These are phyloP conservation scores for Colletotrichum orbiculare DNA, from an alignment of 2,329 filamentous ascomycete species.

Conservation along the genomic window DNA sequence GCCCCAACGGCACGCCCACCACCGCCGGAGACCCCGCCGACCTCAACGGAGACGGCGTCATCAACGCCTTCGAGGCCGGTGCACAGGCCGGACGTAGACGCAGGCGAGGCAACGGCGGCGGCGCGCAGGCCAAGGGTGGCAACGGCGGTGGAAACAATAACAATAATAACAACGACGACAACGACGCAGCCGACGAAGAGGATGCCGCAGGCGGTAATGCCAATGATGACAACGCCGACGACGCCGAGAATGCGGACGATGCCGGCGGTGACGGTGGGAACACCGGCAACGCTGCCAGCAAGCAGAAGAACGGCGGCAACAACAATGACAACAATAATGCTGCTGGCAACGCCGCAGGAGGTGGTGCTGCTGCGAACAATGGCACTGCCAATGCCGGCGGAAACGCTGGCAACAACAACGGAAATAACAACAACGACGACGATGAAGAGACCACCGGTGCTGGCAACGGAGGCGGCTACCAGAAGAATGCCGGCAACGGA, in stretches of 20 bases:
- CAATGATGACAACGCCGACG: constrained; percentile 13
- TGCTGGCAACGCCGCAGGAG: background rate
- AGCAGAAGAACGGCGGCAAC: background rate
- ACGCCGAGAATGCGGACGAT: constrained; percentile 24
- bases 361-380: constrained; percentile 1
- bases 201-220: constrained; percentile 1
- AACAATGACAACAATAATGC: constrained; percentile 18
- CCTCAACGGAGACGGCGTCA: constrained; percentile 14
- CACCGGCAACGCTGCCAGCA: background rate
- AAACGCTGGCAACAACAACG: background rate
- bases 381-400: background rate
- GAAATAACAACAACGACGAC: too few relatives aligned
- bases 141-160: constrained; percentile 8
- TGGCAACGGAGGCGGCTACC: too few relatives aligned
- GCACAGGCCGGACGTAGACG: constrained; percentile 7
- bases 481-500: too few relatives aligned
- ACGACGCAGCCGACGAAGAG: background rate
- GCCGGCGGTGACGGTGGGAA: constrained; percentile 35
- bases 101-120: constrained; percentile 11
- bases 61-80: constrained; percentile 40
- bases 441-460: too few relatives aligned
- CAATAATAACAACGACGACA: background rate
- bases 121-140: background rate
- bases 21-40: constrained; percentile 4
- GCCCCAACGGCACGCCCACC: constrained; percentile 14